These are phyloP conservation scores for Termitomyces sp. DNA, from an alignment of 768 basidiomycete genomes.

Conservation along the genomic window DNA sequence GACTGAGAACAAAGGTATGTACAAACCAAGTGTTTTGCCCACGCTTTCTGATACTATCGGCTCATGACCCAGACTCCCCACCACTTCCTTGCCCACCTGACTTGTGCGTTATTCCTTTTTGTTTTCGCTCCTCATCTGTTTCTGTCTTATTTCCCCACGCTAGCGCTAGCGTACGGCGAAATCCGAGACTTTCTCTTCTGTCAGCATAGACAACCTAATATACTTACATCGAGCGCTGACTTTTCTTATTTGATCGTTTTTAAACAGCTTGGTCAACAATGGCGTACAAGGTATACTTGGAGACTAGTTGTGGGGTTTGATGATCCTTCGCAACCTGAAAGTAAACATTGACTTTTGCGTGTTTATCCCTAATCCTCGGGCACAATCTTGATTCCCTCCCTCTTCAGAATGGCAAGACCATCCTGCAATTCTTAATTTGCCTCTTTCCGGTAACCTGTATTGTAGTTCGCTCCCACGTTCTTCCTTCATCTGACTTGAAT, in stretches of 20 bases:
- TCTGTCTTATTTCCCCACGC: slow-evolving; percentile 16
- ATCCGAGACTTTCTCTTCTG: slow-evolving; percentile 13
- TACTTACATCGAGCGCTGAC: slow-evolving; percentile 4
- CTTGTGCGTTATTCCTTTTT: slow-evolving; percentile 37
- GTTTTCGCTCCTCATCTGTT: slow-evolving; percentile 1
- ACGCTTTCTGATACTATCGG: neutral
- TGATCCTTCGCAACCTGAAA: slow-evolving; percentile 51
- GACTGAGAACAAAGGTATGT: slow-evolving; percentile 56
- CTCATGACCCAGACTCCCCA: slow-evolving; percentile 36
- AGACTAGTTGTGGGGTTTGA: slow-evolving; percentile 58
- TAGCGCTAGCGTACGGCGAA: slow-evolving; percentile 11
- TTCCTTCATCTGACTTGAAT: slow-evolving; percentile 4
- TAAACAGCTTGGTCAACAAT: slow-evolving; percentile 47
- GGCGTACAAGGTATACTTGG: slow-evolving; percentile 65
- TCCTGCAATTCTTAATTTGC: slow-evolving; percentile 49
- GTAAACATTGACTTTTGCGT: slow-evolving; percentile 26
- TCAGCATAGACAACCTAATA: neutral
- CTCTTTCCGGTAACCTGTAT: slow-evolving; percentile 46
- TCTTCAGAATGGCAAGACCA: slow-evolving; percentile 57
- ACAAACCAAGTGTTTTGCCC: neutral
- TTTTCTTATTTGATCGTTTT: slow-evolving; percentile 8
- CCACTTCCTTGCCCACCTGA: slow-evolving; percentile 56
- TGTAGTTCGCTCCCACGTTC: neutral
- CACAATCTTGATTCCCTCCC: neutral
- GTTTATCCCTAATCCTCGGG: neutral